These are phyloP conservation scores for Crithidia fasciculata DNA, from an alignment of 208 protist genomes.

Conservation along the genomic window DNA sequence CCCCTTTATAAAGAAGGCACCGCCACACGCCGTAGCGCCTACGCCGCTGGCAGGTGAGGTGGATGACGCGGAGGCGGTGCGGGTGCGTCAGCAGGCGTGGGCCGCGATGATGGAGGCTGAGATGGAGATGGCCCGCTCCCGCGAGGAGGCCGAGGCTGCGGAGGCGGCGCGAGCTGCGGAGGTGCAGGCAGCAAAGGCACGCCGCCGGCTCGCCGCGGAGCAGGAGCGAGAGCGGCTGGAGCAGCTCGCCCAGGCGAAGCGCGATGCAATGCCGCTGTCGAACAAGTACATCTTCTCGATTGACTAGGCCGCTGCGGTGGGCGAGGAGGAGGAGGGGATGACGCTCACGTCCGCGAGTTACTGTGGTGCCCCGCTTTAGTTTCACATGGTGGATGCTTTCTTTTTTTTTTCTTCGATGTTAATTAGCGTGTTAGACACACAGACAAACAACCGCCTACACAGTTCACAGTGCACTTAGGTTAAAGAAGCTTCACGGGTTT, in stretches of 20 bases:
- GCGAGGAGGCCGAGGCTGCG: conserved; percentile 42
- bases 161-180: conserved; percentile 47
- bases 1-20: conserved; percentile 27
- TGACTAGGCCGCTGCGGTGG: conserved; percentile 39
- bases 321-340: background rate
- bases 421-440: background rate
- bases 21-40: background rate
- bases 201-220: conserved; percentile 42
- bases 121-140: conserved; percentile 37
- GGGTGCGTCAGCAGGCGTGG: conserved; percentile 73
- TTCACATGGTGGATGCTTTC: background rate
- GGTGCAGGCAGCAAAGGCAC: conserved; percentile 37
- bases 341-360: background rate
- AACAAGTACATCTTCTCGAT: conserved; percentile 88
- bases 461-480: no score
- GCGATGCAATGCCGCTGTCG: conserved; percentile 58
- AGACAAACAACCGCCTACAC: background rate
- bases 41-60: background rate
- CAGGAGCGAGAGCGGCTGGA: conserved; percentile 57
- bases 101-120: conserved; percentile 51
- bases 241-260: conserved; percentile 43
- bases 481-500: no score
- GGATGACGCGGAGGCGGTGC: conserved; percentile 35
- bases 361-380: no score
- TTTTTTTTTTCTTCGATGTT: background rate